Evolutionary conservation across 208 protist species (phyloP).

Genomic region (Phytomonas francai): DNA sequence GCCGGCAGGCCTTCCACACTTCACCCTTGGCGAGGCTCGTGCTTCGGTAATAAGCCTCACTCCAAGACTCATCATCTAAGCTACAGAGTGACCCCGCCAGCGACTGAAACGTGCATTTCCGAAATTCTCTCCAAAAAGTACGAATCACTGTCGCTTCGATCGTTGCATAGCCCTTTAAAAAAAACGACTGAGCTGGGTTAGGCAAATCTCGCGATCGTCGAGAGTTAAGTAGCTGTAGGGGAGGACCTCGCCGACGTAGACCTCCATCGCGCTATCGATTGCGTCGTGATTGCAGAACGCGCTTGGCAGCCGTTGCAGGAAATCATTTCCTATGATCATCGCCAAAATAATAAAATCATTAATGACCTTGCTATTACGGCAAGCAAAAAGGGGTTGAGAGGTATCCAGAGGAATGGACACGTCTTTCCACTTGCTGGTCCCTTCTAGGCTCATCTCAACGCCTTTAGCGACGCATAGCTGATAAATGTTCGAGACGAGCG

Average conservation of each 20-base stretch:
- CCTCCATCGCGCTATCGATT: conserved; percentile 69
- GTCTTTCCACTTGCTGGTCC: too few species aligned
- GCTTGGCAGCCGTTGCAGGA: conserved; percentile 63
- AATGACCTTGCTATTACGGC: conserved; percentile 70
- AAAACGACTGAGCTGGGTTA: conserved; percentile 54
- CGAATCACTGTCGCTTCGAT: conserved; percentile 63
- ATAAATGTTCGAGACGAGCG: conserved; percentile 63
- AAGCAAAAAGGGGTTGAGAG: conserved; percentile 56
- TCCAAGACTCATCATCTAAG: conserved; percentile 37
- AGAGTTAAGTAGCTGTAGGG: conserved; percentile 75
- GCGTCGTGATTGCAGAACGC: conserved; percentile 71
- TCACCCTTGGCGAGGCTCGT: conserved; percentile 25
- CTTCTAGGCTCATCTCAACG: too few species aligned
- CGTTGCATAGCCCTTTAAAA: conserved; percentile 47
- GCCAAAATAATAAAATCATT: conserved; percentile 80
- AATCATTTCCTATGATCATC: conserved; percentile 81
- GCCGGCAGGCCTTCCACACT: conserved; percentile 45
- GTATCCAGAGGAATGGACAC: conserved; percentile 1
- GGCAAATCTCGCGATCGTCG: conserved; percentile 58
- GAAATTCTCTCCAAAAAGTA: conserved; percentile 30
- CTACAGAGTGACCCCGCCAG: conserved; percentile 26
- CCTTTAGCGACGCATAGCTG: conserved; percentile 42
- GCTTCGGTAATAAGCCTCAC: conserved; percentile 33
- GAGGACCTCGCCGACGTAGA: conserved; percentile 71
- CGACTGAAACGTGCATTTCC: conserved; percentile 27